Evolutionary conservation across 306 rosid species (phyloP).

Genomic region (Castanea sativa): DNA sequence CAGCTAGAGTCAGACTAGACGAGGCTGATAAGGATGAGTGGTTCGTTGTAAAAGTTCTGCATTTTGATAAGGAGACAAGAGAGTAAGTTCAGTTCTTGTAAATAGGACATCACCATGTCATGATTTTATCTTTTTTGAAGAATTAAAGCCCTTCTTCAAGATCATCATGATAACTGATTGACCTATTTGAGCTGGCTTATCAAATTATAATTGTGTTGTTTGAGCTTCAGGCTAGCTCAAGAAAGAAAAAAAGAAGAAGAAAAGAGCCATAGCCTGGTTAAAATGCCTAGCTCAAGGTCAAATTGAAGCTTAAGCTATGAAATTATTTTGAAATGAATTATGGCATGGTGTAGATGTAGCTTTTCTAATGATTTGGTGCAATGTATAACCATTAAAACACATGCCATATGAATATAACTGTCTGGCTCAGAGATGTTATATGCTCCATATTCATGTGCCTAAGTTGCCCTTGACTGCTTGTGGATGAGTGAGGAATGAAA

Average conservation of each 20-base stretch:
- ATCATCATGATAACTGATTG: background rate
- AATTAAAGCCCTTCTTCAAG: background rate
- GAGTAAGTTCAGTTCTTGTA: conserved; percentile 57
- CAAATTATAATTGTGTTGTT: background rate
- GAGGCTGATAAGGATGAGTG: conserved; percentile 95
- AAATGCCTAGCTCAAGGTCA: background rate
- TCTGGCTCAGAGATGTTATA: background rate
- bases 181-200: background rate
- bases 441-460: background rate
- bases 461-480: background rate
- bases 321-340: background rate
- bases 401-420: background rate
- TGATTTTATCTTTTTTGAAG: conserved; percentile 3
- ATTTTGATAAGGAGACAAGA: conserved; percentile 89
- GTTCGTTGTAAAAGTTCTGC: conserved; percentile 92
- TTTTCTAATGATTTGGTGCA: background rate
- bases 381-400: background rate
- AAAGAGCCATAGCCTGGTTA: background rate
- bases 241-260: background rate
- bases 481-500: background rate
- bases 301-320: background rate
- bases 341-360: background rate
- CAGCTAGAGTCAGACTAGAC: conserved; percentile 85
- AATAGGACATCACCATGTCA: background rate
- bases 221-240: background rate